These are phyloP conservation scores for Pelargonium myrrhifolium DNA, from an alignment of 441 rosid genomes.

Conservation along the genomic window DNA sequence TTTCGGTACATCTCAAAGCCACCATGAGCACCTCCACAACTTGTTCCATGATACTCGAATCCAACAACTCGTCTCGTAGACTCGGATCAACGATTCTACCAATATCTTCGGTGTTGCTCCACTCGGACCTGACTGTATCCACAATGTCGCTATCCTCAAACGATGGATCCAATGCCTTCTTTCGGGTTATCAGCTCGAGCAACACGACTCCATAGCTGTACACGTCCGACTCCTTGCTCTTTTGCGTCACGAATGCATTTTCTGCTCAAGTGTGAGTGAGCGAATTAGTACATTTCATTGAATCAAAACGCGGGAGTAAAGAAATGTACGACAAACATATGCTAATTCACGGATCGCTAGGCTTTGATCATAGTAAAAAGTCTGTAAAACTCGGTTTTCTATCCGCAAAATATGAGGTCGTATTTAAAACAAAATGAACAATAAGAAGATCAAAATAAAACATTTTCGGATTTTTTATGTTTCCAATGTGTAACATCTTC, in stretches of 20 bases:
- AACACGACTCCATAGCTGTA: conserved; percentile 70
- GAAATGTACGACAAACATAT: too few species aligned
- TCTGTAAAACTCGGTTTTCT: too few species aligned
- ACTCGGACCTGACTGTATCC: conserved; percentile 39
- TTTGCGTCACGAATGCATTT: conserved; percentile 43
- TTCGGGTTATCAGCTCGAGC: conserved; percentile 63
- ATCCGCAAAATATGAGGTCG: too few species aligned
- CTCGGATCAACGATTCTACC: conserved; percentile 36
- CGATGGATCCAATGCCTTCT: conserved; percentile 46
- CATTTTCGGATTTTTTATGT: too few species aligned
- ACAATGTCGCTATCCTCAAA: conserved; percentile 43
- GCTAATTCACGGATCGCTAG: too few species aligned
- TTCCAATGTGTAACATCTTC: too few species aligned
- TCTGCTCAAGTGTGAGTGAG: conserved; percentile 30
- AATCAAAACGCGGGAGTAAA: too few species aligned
- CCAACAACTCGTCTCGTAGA: conserved; percentile 39
- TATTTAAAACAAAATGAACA: too few species aligned
- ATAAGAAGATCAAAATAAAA: too few species aligned
- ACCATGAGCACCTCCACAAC: conserved; percentile 31
- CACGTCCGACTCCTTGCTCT: conserved; percentile 63
- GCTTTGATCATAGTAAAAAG: too few species aligned
- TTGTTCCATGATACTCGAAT: conserved; percentile 39
- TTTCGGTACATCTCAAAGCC: conserved; percentile 50
- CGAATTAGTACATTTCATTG: too few species aligned
- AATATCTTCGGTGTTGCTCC: conserved; percentile 32